A percentile compares a stretch with the other conserved stretches of the same genome.
Evolutionary conservation across 306 rosid species (phyloP).

Genomic region (Dalbergia cultrata): DNA sequence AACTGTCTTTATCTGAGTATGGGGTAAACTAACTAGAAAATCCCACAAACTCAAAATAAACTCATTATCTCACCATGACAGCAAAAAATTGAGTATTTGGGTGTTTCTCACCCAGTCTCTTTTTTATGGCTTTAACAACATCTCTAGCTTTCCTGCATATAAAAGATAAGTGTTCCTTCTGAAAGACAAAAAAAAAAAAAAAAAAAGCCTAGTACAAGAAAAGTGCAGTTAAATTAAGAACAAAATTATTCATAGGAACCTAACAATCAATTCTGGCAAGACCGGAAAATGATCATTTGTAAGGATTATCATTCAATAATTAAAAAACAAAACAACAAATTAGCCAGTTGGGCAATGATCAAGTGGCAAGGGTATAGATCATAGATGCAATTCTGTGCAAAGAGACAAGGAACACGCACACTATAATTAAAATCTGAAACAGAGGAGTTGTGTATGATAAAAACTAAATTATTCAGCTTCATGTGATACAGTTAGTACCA

Average conservation of each 20-base stretch:
- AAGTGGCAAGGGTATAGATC: too few species aligned
- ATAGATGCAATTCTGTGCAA: too few species aligned
- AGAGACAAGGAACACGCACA: not conserved
- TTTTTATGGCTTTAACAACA: constrained; percentile 83
- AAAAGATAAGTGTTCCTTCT: not conserved
- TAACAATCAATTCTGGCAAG: too few species aligned
- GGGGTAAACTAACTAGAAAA: too few species aligned
- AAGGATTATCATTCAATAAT: too few species aligned
- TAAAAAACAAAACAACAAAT: too few species aligned
- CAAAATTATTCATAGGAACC: too few species aligned
- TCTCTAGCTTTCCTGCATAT: constrained; percentile 81
- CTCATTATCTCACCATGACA: constrained; percentile 60
- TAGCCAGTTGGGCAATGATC: too few species aligned
- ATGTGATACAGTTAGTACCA: constrained; percentile 17
- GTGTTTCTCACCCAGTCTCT: constrained; percentile 78
- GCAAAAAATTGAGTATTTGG: constrained; percentile 78
- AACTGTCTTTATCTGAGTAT: constrained; percentile 2
- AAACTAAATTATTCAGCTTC: constrained; percentile 7
- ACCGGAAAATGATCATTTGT: too few species aligned
- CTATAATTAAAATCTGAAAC: constrained; percentile 27
- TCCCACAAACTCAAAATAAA: not conserved
- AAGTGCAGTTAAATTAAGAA: too few species aligned
- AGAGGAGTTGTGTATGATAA: not conserved
- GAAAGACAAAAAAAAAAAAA: too few species aligned
- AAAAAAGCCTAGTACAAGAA: too few species aligned